Base-by-base conservation (phyloP, 2,329 filamentous ascomycete genomes). In the Cladophialophora bantiana region DNA sequence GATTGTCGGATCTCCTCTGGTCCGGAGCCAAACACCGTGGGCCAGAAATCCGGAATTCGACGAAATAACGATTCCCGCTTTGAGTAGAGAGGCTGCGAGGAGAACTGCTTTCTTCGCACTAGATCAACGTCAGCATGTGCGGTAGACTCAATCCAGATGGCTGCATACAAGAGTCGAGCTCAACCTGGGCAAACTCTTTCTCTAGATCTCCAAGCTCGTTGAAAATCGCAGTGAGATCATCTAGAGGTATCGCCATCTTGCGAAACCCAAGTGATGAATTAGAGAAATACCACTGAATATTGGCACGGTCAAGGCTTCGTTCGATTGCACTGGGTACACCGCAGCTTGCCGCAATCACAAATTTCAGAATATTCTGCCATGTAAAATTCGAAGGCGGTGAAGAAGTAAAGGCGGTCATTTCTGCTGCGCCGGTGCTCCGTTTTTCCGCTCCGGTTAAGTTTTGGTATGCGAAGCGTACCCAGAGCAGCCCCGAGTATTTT, bases 21-120 rank as follows among this genome's bases (percentile, higher is more conserved):
- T 2, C 91, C 89, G 81, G 93, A 90, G 83, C 96, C 92, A 77
- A 98, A 86, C 65, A 97, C 94, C 66, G 96, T 87, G n/a, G 92
- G 85, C 95, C 95, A 98, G 87, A 98, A 99, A 82, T 92, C 88
- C 73, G 88, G 87, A 76, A 97, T 94, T 75, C 89, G 84, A 70
- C 86, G 79, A 71, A 95, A 83, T 70, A 93, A 80, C 73, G 87
- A 85, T 71, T 87, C 84, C 77, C 94, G 92, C 81, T 91, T 91
- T 74, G 86, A 84, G 83, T 93, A 97, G 68, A 96, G 86, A 53
- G 90, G 85, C 48, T 62, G 61, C n/a, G 70, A 54, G 18, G 64
- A 42, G 54, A 62, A 68, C 59, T 73, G 68, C 55, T 73, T 71
- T 36, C 66, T 65, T 52, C 67, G 65, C 36, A 71, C 72, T 73